Conservation (phyloP, 805 yeast species). For the Candida vaughaniae region DNA sequence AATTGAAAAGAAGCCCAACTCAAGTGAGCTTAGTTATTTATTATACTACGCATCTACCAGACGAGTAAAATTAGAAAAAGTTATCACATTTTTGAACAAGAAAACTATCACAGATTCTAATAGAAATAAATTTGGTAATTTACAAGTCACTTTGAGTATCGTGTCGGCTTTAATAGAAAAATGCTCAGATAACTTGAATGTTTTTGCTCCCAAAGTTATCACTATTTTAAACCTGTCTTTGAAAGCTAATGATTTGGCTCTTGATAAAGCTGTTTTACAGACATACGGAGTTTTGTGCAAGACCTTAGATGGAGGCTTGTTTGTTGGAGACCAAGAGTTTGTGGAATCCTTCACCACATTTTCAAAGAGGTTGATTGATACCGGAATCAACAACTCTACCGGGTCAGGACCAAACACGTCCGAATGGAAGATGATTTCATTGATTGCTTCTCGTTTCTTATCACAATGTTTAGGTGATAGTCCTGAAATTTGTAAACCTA, state of each 20-base stretch:
- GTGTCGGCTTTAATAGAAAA: slow-evolving; percentile 65
- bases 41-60: slow-evolving; percentile 89
- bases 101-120: slow-evolving; percentile 61
- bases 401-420: slow-evolving; percentile 26
- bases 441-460: slow-evolving; percentile 39
- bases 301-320: slow-evolving; percentile 59
- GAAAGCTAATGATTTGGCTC: slow-evolving; percentile 56
- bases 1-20: slow-evolving; percentile 85
- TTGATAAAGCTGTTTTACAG: slow-evolving; percentile 52
- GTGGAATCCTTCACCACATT: slow-evolving; percentile 45
- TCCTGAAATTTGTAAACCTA: slow-evolving; percentile 24
- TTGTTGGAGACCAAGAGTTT: slow-evolving; percentile 63
- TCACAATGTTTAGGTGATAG: slow-evolving; percentile 38
- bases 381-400: slow-evolving; percentile 12
- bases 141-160: slow-evolving; percentile 77
- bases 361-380: slow-evolving; percentile 19
- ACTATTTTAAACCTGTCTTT: slow-evolving; percentile 55
- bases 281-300: slow-evolving; percentile 46
- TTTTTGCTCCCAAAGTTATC: slow-evolving; percentile 71
- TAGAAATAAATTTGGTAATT: slow-evolving; percentile 70
- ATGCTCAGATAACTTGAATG: slow-evolving; percentile 81
- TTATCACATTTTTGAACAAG: slow-evolving; percentile 63
- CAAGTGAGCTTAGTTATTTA: slow-evolving; percentile 85
- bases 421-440: slow-evolving; percentile 48
- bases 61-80: slow-evolving; percentile 85